A percentile compares a stretch with the other conserved stretches of the same genome.
Conservation (phyloP, 2,329 filamentous ascomycete genomes). For the Zalaria obscura region DNA sequence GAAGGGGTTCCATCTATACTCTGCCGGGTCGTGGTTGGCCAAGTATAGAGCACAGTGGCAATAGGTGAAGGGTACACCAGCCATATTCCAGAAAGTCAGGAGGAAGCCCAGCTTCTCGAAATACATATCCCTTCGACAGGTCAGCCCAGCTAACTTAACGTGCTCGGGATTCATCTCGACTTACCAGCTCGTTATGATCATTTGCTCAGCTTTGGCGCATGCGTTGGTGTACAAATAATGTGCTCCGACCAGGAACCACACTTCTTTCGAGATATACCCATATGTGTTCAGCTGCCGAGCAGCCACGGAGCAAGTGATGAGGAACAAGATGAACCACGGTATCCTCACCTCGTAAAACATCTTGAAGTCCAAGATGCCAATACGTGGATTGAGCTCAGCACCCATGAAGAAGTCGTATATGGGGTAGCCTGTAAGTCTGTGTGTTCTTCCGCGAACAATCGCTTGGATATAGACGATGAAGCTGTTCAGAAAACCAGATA, state of each 20-base stretch:
- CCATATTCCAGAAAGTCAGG: conserved; percentile 4
- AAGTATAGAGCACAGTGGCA: conserved; percentile 4
- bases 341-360: conserved; percentile 85
- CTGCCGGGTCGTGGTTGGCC: conserved; percentile 2
- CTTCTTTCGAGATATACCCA: too few relatives aligned
- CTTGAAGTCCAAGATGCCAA: conserved; percentile 69
- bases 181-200: conserved; percentile 69
- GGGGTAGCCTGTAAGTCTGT: conserved; percentile 72
- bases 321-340: conserved; percentile 73
- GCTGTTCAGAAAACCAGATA: conserved; percentile 69
- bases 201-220: conserved; percentile 74
- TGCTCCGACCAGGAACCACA: conserved; percentile 73
- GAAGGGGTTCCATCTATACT: conserved; percentile 1
- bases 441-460: conserved; percentile 58
- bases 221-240: conserved; percentile 80
- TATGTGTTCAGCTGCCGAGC: too few relatives aligned
- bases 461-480: conserved; percentile 73
- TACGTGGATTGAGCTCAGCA: conserved; percentile 62
- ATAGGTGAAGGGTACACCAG: conserved; percentile 3
- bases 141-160: background rate
- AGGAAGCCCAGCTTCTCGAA: conserved; percentile 5
- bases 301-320: conserved; percentile 56
- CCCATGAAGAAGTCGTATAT: conserved; percentile 80
- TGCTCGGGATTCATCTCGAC: conserved; percentile 8
- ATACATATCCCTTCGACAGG: conserved; percentile 3